These are phyloP conservation scores for Acanthamoeba royreba DNA, from an alignment of 208 protist species.

Conservation along the genomic window DNA sequence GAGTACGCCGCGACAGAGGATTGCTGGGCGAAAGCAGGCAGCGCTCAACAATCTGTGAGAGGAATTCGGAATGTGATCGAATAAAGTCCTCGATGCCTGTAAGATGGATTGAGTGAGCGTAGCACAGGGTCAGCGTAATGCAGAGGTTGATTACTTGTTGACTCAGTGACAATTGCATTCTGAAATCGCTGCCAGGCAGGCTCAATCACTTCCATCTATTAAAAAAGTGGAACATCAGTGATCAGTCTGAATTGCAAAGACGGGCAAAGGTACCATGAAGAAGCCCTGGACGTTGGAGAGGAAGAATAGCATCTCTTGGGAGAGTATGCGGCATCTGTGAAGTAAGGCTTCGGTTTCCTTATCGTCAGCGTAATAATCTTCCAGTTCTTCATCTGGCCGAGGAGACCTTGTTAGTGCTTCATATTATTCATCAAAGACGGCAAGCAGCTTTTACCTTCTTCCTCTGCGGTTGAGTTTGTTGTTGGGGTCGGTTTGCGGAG, in stretches of 20 bases:
- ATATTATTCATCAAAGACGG: not conserved
- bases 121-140: too few species aligned
- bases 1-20: not conserved
- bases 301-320: slow-evolving; percentile 77
- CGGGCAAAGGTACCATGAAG: slow-evolving; percentile 69
- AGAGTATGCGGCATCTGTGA: slow-evolving; percentile 56
- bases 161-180: not conserved
- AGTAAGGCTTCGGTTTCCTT: slow-evolving; percentile 23
- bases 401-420: not conserved
- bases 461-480: not conserved
- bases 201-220: not conserved
- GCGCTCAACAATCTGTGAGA: not conserved
- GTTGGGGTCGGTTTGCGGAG: not conserved
- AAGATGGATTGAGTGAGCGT: too few species aligned
- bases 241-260: not conserved
- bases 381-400: not conserved
- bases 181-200: slow-evolving; percentile 23
- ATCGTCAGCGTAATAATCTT: not conserved
- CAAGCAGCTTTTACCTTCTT: not conserved
- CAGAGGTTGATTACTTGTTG: too few species aligned
- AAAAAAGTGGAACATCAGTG: not conserved
- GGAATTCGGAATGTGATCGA: not conserved
- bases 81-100: not conserved
- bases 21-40: not conserved
- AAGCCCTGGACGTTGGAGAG: slow-evolving; percentile 82